phyloP scores from a whole-genome alignment of 257 asterid genomes.

The Paulownia fortunei region DNA sequence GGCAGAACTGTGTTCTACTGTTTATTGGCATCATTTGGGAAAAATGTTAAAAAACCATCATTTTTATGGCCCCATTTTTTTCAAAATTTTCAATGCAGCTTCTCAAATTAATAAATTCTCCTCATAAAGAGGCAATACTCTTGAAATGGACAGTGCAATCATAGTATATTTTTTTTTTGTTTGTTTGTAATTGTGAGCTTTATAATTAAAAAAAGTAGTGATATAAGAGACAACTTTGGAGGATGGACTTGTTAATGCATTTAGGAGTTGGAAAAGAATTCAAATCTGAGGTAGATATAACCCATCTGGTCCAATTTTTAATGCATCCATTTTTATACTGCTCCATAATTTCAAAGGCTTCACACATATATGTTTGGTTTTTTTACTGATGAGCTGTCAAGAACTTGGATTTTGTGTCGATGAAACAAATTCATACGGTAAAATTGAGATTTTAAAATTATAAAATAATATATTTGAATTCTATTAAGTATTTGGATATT shows the following conservation, averaged over 20 bases:
- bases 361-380: neutral
- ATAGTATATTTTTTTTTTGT: neutral
- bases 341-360: neutral
- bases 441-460: neutral
- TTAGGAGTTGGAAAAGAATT: neutral
- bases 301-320: neutral
- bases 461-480: too few relatives aligned
- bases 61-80: neutral
- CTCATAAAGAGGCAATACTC: constrained; percentile 12
- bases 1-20: neutral
- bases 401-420: constrained; percentile 14
- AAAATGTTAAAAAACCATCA: constrained; percentile 24
- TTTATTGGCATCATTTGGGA: constrained; percentile 22
- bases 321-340: neutral
- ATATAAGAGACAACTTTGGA: constrained; percentile 1
- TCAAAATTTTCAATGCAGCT: neutral
- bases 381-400: neutral
- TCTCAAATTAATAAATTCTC: neutral
- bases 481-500: too few relatives aligned
- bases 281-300: neutral
- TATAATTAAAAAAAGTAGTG: neutral
- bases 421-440: neutral
- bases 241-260: neutral
- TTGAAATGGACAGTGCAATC: neutral
- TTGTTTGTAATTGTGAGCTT: neutral